Conservation (phyloP, 176 grass and related monocot genomes). For the Rhipidocladum racemiflorum region DNA sequence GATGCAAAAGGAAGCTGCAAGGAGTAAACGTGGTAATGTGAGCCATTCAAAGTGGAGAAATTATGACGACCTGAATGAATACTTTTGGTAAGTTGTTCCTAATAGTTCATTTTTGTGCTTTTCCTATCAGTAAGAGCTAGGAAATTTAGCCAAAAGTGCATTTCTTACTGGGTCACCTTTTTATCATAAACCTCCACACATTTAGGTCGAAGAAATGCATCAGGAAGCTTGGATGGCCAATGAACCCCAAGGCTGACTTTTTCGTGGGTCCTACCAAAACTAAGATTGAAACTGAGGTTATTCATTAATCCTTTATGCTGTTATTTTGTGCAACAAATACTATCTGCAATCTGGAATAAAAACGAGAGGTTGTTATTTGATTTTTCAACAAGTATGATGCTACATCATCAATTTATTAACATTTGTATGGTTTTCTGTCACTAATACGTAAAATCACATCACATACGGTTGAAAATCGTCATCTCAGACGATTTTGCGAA, state of each 20-base stretch:
- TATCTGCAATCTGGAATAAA: not conserved
- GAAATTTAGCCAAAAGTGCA: not conserved
- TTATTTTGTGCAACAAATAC: not conserved
- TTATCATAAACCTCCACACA: conserved; percentile 19
- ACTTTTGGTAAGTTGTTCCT: conserved; percentile 67
- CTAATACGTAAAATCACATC: too few species aligned
- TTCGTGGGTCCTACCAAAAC: conserved; percentile 19
- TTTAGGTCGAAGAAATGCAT: conserved; percentile 82
- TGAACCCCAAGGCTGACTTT: conserved; percentile 46
- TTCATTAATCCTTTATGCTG: not conserved
- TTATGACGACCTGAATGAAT: conserved; percentile 97
- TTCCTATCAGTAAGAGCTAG: not conserved
- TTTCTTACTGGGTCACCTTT: conserved; percentile 22
- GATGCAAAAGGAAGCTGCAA: conserved; percentile 68
- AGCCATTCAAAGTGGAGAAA: conserved; percentile 99
- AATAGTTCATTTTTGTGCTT: conserved; percentile 2
- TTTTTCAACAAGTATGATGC: not conserved
- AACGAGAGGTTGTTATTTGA: not conserved
- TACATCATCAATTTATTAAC: not conserved
- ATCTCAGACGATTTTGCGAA: too few species aligned
- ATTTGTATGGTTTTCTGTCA: not conserved
- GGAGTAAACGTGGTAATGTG: conserved; percentile 54
- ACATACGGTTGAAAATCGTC: too few species aligned
- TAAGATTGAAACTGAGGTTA: conserved; percentile 40
- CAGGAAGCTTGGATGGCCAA: conserved; percentile 66